Conservation (phyloP, 805 yeast species). For the Candida glaebosa region DNA sequence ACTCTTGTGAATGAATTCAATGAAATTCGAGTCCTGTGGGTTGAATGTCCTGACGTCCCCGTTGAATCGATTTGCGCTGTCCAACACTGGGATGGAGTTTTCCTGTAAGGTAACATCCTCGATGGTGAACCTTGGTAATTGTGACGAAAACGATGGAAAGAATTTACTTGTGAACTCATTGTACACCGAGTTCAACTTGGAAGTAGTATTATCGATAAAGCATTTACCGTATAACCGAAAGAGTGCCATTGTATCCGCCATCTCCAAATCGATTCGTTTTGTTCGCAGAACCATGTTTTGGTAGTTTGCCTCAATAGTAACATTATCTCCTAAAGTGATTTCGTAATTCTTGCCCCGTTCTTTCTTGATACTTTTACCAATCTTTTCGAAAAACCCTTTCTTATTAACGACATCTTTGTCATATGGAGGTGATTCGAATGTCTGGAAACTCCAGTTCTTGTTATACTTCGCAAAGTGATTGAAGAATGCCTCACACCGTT, state of each 20-base stretch:
- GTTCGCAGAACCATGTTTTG: constrained; percentile 14
- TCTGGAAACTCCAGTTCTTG: constrained; percentile 23
- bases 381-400: constrained; percentile 13
- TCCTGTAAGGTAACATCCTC: constrained; percentile 8
- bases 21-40: constrained; percentile 13
- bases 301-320: constrained; percentile 17
- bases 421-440: constrained; percentile 8
- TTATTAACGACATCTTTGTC: constrained; percentile 22
- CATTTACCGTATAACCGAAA: constrained; percentile 31
- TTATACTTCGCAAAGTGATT: constrained; percentile 13
- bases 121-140: constrained; percentile 16
- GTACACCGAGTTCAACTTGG: constrained; percentile 7
- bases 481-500: constrained; percentile 25
- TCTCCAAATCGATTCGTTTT: constrained; percentile 15
- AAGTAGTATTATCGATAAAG: constrained; percentile 14
- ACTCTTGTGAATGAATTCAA: constrained; percentile 39
- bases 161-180: constrained; percentile 18
- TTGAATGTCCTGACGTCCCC: constrained; percentile 8
- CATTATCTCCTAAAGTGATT: constrained; percentile 14
- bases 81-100: constrained; percentile 9
- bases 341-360: constrained; percentile 6
- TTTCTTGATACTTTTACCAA: constrained; percentile 7
- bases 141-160: constrained; percentile 24
- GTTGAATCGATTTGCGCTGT: constrained; percentile 7
- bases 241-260: constrained; percentile 31